Conservation (phyloP, 2,329 filamentous ascomycete species). For the Fusarium sp. region DNA sequence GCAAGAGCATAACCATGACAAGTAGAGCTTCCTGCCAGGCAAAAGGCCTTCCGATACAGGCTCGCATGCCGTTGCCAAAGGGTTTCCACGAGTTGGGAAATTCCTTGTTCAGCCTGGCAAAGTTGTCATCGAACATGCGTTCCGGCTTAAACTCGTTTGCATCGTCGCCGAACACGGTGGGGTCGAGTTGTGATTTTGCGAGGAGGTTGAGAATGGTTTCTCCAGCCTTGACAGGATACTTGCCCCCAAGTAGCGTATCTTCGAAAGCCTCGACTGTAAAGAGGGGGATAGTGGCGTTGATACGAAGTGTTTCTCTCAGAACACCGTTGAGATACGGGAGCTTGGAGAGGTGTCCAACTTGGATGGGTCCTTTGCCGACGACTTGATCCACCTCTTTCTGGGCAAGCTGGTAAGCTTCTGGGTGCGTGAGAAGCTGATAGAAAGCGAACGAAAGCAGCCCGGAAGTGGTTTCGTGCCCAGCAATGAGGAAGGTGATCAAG, state of each 20-base stretch:
- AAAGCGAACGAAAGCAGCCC: background rate
- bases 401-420: background rate
- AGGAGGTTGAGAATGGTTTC: background rate
- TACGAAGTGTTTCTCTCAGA: background rate
- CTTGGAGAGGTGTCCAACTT: background rate
- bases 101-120: conserved; percentile 56
- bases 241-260: background rate
- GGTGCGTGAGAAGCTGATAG: background rate
- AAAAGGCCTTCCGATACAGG: conserved; percentile 78
- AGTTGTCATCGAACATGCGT: background rate
- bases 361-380: background rate
- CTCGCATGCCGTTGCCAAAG: conserved; percentile 77
- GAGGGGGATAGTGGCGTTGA: background rate
- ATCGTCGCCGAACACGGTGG: background rate
- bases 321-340: background rate
- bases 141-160: background rate
- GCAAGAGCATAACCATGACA: conserved; percentile 71
- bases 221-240: background rate
- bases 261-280: background rate
- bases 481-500: conserved; percentile 78
- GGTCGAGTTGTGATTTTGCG: background rate
- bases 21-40: conserved; percentile 79
- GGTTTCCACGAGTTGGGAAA: conserved; percentile 76
- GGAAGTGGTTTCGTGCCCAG: conserved; percentile 78
- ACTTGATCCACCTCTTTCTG: background rate